Evolutionary conservation across 257 asterid species (phyloP).

Genomic region (Solanum raphanifolium): DNA sequence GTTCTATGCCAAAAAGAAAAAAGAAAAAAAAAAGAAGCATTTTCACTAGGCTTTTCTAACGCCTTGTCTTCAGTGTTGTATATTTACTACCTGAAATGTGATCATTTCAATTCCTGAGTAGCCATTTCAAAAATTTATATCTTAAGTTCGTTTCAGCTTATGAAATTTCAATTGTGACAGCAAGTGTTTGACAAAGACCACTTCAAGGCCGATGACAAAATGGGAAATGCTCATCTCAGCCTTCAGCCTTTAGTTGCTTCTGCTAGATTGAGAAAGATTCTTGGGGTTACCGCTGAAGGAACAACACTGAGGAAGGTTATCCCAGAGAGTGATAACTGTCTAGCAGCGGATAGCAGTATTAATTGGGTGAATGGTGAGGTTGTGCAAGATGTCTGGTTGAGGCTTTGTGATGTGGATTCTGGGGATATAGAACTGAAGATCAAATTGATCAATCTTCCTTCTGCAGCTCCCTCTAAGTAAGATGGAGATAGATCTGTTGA

Average conservation of each 20-base stretch:
- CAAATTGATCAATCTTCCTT: slow-evolving; percentile 17
- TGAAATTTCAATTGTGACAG: slow-evolving; percentile 10
- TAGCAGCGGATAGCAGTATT: slow-evolving; percentile 35
- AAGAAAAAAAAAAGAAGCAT: background rate
- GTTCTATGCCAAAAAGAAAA: background rate
- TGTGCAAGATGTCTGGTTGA: slow-evolving; percentile 35
- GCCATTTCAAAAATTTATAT: background rate
- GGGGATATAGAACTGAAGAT: slow-evolving; percentile 35
- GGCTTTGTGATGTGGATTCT: slow-evolving; percentile 37
- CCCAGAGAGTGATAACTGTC: slow-evolving; percentile 36
- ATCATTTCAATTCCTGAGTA: background rate
- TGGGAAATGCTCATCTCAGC: slow-evolving; percentile 33
- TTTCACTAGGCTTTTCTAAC: background rate
- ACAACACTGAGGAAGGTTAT: slow-evolving; percentile 34
- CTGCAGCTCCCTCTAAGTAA: slow-evolving; percentile 16
- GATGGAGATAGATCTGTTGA: background rate
- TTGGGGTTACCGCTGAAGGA: slow-evolving; percentile 20
- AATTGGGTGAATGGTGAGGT: slow-evolving; percentile 25
- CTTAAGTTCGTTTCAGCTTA: background rate
- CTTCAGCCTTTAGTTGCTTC: slow-evolving; percentile 38
- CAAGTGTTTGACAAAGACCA: slow-evolving; percentile 43
- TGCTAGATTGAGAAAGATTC: slow-evolving; percentile 33
- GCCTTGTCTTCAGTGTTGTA: background rate
- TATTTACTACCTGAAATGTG: background rate
- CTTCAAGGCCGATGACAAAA: slow-evolving; percentile 43